Conservation (phyloP, 306 rosid genomes). For the Malus orientalis region DNA sequence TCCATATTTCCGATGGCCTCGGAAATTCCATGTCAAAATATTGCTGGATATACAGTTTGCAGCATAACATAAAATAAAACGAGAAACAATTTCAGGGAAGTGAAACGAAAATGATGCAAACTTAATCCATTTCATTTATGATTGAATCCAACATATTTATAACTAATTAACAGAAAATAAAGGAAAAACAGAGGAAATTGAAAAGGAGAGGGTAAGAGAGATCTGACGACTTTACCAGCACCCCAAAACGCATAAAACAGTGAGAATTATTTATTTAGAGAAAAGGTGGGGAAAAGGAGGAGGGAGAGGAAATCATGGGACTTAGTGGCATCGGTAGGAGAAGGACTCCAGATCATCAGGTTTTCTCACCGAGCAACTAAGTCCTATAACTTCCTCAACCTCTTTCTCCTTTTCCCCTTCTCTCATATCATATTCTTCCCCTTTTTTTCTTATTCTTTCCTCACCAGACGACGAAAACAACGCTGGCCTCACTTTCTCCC, state of each 20-base stretch:
- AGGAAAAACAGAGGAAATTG: background rate
- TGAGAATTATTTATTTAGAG: background rate
- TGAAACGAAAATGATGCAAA: too few relatives aligned
- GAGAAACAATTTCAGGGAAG: background rate
- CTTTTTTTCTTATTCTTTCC: background rate
- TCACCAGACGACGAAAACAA: background rate
- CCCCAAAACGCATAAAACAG: background rate
- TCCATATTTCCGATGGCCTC: background rate
- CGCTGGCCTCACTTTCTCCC: accelerated
- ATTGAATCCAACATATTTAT: background rate
- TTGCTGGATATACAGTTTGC: background rate
- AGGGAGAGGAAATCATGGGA: background rate
- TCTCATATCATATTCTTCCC: background rate
- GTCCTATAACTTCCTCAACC: slow-evolving; percentile 5
- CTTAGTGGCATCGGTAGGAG: background rate
- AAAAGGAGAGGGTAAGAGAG: background rate
- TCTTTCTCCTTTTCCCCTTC: slow-evolving; percentile 33
- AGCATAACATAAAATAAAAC: background rate
- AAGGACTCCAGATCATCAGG: background rate
- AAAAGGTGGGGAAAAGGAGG: background rate
- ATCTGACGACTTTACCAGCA: background rate
- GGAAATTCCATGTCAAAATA: background rate
- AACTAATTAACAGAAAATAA: background rate
- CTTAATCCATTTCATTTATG: too few relatives aligned
- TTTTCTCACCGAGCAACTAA: background rate